A percentile compares a stretch with the other conserved stretches of the same genome.
Evolutionary conservation across 2,329 filamentous ascomycete species (phyloP).

Genomic region (Diaporthe citriasiana): DNA sequence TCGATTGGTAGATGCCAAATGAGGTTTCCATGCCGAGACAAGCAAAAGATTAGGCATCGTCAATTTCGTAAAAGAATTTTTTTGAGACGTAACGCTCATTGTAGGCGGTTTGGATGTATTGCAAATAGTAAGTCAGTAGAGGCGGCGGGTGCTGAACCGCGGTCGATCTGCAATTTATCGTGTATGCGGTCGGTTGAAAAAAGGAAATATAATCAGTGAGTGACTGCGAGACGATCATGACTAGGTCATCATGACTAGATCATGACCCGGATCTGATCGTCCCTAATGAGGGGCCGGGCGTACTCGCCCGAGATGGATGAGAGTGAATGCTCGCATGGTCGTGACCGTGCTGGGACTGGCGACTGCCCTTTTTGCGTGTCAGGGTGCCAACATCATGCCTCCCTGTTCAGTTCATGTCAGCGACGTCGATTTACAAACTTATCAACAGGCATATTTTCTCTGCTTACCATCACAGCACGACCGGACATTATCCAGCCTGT

Average conservation of each 20-base stretch:
- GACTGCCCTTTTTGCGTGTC: conserved; percentile 62
- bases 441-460: neutral
- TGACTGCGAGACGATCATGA: conserved; percentile 26
- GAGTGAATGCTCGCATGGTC: conserved; percentile 43
- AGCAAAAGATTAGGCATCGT: conserved; percentile 33
- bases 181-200: conserved; percentile 27
- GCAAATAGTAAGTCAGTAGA: conserved; percentile 13
- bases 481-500: conserved; percentile 92
- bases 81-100: conserved; percentile 6
- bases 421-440: neutral
- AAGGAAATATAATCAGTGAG: conserved; percentile 39
- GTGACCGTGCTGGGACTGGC: conserved; percentile 54
- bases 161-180: conserved; percentile 22
- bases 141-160: neutral
- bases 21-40: conserved; percentile 23
- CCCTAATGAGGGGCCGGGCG: conserved; percentile 41
- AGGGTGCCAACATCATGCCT: conserved; percentile 81
- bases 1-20: conserved; percentile 5
- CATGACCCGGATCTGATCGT: conserved; percentile 48
- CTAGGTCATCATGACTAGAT: conserved; percentile 20
- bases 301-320: conserved; percentile 40
- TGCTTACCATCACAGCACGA: conserved; percentile 95
- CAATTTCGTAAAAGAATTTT: conserved; percentile 37
- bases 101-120: conserved; percentile 11
- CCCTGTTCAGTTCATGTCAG: conserved; percentile 58